These are phyloP conservation scores for Globisporangium perplexum DNA, from an alignment of 352 stramenopile genomes.

Conservation along the genomic window DNA sequence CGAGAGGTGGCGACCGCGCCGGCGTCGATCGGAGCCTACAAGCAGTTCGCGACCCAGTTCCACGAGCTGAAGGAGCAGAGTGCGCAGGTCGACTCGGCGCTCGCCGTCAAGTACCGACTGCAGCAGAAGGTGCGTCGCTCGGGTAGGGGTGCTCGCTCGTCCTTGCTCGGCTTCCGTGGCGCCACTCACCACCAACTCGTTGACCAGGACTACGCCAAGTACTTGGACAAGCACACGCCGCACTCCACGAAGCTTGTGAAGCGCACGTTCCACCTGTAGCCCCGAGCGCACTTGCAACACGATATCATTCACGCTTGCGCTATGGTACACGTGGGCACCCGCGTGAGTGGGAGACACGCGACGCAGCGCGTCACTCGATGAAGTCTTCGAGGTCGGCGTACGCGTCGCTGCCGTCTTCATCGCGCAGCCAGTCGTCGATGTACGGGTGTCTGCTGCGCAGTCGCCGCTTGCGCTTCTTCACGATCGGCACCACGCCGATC, in stretches of 20 bases:
- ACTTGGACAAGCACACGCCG: conserved; percentile 28
- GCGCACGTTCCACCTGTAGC: conserved; percentile 32
- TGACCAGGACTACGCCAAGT: conserved; percentile 37
- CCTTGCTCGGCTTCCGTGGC: neutral
- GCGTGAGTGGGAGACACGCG: no score
- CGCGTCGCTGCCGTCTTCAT: conserved; percentile 63
- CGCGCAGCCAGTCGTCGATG: conserved; percentile 70
- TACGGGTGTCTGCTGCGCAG: conserved; percentile 63
- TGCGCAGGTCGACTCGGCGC: conserved; percentile 18
- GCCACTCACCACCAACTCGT: neutral
- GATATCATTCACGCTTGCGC: neutral
- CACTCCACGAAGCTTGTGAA: conserved; percentile 26
- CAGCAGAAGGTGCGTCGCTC: conserved; percentile 27
- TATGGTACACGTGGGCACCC: neutral
- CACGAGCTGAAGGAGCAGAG: conserved; percentile 27
- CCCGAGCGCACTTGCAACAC: neutral
- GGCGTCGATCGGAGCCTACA: neutral
- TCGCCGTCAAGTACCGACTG: conserved; percentile 41
- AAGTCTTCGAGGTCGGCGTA: conserved; percentile 76
- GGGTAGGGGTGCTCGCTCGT: no score
- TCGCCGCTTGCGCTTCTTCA: conserved; percentile 43
- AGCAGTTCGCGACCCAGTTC: conserved; percentile 15
- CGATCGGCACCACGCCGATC: conserved; percentile 48
- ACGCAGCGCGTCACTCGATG: conserved; percentile 58
- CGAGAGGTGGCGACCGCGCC: conserved; percentile 12